Base-by-base conservation (phyloP, 1,139 yeast genomes). In the Zygoascus meyerae region DNA sequence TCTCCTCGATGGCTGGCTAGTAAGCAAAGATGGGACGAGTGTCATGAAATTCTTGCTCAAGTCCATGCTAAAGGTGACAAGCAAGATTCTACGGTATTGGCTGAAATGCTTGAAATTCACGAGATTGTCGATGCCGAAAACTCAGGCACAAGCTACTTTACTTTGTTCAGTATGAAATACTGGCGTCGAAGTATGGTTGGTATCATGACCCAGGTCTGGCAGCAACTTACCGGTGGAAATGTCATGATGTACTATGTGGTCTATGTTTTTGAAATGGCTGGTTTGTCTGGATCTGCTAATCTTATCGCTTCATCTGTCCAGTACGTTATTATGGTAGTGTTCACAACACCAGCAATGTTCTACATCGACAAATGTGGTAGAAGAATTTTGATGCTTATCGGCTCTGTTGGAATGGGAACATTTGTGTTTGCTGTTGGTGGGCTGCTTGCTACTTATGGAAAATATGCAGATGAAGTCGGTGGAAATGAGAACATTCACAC, bases 1-100 rank as follows among this genome's bases (percentile, higher is more conserved):
- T 80, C 92, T 34, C 90, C 94, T 56, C 76, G 95, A 69, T 85
- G 71, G 69, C 74, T 75, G 63, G 75, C 82, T 52, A 76, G 78
- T 54, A 69, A 64, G 44, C 77, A 73, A 51, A 68, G 68, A 52
- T 66, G 77, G 48, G 83, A 73, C 15, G 76, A 75, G 46, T 90
- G 90, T 35, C 75, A 73, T 66, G 62, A 66, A 49, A 71, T 87
- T 46, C 73, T 81, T 44, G 63, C 82, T 16, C 63, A 65, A 26
- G 67, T 78, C 40, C 65, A 78, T 58, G 80, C 81, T 36, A 68
- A 72, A 28, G 83, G 83, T 54, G 69, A 77, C 53, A 64, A 66
- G 52, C 71, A 73, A 43, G 77, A 77, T 52, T 73, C 75, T 26
- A 72, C 68, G 47, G 81, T 81, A 17, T 66, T 69, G 49, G 72